Evolutionary conservation across 2,329 filamentous ascomycete genomes (phyloP).

Genomic region (Pleoardoris graminearum): DNA sequence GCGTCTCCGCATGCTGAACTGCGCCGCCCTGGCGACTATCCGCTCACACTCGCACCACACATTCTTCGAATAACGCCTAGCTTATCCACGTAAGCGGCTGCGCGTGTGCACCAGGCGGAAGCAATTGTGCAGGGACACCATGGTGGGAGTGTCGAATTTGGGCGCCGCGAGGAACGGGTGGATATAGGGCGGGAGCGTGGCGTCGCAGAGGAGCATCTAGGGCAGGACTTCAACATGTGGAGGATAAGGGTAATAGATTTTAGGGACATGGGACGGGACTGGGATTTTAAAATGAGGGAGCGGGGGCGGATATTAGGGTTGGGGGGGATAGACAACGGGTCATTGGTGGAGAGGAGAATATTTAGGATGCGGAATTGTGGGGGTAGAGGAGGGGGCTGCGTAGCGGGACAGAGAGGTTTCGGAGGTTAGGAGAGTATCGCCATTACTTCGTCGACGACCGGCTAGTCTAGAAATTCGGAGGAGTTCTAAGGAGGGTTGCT

Average conservation of each 20-base stretch:
- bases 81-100: constrained; percentile 38
- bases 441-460: constrained; percentile 14
- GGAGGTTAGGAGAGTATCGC: constrained; percentile 11
- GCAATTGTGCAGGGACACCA: constrained; percentile 49
- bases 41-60: constrained; percentile 50
- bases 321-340: constrained; percentile 27
- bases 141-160: constrained; percentile 22
- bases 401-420: constrained; percentile 16
- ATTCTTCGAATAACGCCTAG: constrained; percentile 53
- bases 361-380: not conserved
- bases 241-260: constrained; percentile 45
- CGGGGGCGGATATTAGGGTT: constrained; percentile 22
- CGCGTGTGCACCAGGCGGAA: constrained; percentile 50
- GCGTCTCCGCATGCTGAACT: constrained; percentile 50
- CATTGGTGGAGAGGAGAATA: constrained; percentile 5
- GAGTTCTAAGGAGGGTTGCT: constrained; percentile 23
- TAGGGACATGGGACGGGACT: constrained; percentile 29
- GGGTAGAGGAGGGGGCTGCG: constrained; percentile 16
- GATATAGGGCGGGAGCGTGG: constrained; percentile 51
- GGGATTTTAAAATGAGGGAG: constrained; percentile 34
- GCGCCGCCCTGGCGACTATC: constrained; percentile 43
- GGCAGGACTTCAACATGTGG: constrained; percentile 50
- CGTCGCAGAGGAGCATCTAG: constrained; percentile 44
- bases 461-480: constrained; percentile 18
- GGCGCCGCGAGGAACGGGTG: constrained; percentile 40